These are phyloP conservation scores for Fusarium temperatum DNA, from an alignment of 2,329 filamentous ascomycete species.

Conservation along the genomic window DNA sequence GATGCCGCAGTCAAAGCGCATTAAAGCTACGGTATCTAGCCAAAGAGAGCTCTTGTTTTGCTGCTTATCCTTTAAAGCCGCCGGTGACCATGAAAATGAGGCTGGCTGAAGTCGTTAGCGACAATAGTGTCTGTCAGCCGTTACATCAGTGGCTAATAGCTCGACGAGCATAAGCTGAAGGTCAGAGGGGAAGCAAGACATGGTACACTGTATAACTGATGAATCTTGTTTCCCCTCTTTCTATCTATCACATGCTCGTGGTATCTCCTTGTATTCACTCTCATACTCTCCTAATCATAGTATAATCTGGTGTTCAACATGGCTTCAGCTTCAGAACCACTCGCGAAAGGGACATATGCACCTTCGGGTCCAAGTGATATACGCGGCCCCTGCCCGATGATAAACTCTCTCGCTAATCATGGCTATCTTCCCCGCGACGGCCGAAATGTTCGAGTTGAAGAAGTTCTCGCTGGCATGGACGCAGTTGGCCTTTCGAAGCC, in stretches of 20 bases:
- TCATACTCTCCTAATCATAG: background rate
- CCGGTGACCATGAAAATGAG: background rate
- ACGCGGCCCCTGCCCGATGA: constrained; percentile 37
- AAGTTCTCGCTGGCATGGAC: constrained; percentile 29
- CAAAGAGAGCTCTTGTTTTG: background rate
- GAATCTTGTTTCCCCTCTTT: background rate
- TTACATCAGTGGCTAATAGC: background rate
- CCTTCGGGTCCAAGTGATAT: constrained; percentile 30
- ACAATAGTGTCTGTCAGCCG: constrained; percentile 2
- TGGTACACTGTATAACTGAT: background rate
- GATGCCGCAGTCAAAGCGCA: constrained; percentile 1
- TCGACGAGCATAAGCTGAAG: background rate
- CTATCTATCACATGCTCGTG: background rate
- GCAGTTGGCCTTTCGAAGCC: constrained; percentile 31
- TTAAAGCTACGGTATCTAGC: background rate
- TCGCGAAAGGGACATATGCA: constrained; percentile 29
- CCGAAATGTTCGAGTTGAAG: constrained; percentile 23
- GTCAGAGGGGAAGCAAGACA: background rate
- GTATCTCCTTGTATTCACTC: background rate
- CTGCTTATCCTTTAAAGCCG: background rate
- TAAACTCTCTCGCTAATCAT: constrained; percentile 39
- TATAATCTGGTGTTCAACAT: background rate
- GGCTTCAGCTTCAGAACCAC: constrained; percentile 11
- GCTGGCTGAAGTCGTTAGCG: constrained; percentile 6
- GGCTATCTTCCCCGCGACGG: constrained; percentile 39